A percentile compares a stretch with the other conserved stretches of the same genome.
Conservation (phyloP, 345 rosid genomes). For the Gossypium longicalyx region DNA sequence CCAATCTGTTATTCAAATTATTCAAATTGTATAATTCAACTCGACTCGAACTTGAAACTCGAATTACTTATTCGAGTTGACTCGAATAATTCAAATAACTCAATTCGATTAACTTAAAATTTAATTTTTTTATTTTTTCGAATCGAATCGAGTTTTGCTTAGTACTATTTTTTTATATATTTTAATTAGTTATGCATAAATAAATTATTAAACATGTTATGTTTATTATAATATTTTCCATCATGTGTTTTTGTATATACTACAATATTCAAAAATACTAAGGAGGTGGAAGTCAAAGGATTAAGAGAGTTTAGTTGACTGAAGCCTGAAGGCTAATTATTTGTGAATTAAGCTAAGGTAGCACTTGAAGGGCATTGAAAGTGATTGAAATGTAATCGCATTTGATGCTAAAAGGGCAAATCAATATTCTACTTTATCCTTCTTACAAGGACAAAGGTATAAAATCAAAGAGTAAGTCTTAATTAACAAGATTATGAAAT, state of each 20-base stretch:
- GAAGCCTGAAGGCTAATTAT: background rate
- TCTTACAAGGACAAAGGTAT: background rate
- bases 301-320: background rate
- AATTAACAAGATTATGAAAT: background rate
- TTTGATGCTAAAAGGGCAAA: constrained; percentile 1
- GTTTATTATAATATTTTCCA: background rate
- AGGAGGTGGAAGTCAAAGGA: background rate
- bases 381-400: background rate
- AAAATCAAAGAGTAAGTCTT: background rate
- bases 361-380: background rate
- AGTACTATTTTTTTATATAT: no score
- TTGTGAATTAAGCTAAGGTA: background rate
- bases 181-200: no score
- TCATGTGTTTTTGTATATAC: no score
- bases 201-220: background rate
- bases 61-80: no score
- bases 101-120: no score
- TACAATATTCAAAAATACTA: background rate
- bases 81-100: no score
- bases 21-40: no score
- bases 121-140: no score
- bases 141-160: no score
- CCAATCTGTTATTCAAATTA: no score
- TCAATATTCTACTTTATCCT: constrained; percentile 2
- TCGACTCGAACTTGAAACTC: no score